Conservation (phyloP, 257 asterid species). For the Solanum lycopersicoides region DNA sequence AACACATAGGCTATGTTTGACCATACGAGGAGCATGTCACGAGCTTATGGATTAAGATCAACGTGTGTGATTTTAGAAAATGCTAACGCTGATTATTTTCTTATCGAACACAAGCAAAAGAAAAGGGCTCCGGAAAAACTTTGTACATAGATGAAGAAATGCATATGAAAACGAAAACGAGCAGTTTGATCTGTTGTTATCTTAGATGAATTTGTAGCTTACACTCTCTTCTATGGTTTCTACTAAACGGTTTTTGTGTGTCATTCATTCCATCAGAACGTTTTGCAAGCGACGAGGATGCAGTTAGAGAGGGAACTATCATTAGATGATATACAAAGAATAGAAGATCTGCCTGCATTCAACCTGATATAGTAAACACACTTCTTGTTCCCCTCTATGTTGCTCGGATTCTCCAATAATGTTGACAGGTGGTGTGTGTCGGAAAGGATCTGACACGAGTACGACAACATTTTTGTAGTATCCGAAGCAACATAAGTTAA, state of each 20-base stretch:
- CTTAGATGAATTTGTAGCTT: background rate
- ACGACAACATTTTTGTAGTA: background rate
- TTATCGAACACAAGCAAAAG: background rate
- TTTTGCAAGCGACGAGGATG: conserved; percentile 57
- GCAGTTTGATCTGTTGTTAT: background rate
- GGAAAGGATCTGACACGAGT: background rate
- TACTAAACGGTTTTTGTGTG: background rate
- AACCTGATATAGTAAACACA: conserved; percentile 34
- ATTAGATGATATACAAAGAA: conserved; percentile 63
- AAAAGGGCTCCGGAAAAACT: background rate
- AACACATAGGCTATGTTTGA: background rate
- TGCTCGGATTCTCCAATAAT: background rate
- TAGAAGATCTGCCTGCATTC: conserved; percentile 84
- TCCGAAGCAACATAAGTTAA: background rate
- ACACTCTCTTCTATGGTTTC: background rate
- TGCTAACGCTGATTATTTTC: background rate
- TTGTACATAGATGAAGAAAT: background rate
- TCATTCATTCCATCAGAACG: conserved; percentile 42
- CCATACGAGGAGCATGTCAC: background rate
- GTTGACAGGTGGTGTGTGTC: background rate
- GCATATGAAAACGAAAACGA: background rate
- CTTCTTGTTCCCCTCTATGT: background rate
- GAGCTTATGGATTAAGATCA: background rate
- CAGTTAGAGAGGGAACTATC: conserved; percentile 90
- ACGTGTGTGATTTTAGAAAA: background rate